A percentile compares a stretch with the other conserved stretches of the same genome.
Conservation (phyloP, 108 stramenopile species). For the Nitzschia putrida region DNA sequence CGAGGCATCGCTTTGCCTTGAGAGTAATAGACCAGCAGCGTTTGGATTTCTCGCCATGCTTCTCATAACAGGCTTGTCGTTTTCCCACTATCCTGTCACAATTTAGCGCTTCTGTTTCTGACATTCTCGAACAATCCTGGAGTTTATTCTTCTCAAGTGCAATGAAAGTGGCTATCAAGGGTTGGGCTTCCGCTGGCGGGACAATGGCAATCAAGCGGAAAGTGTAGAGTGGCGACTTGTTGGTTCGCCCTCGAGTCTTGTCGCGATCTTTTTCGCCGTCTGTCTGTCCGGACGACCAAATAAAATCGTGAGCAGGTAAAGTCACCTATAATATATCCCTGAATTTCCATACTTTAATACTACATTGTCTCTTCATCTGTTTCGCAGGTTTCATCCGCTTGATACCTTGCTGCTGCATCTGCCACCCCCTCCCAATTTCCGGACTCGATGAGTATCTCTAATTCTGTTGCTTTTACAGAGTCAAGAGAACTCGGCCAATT, state of each 20-base stretch:
- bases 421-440: conserved; percentile 85
- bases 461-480: conserved; percentile 34
- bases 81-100: conserved; percentile 1
- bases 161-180: no score
- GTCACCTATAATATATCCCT: no score
- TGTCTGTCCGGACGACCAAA: no score
- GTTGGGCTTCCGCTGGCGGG: no score
- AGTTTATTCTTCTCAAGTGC: no score
- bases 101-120: background rate
- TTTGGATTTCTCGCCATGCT: conserved; percentile 9
- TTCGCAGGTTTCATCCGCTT: conserved; percentile 4
- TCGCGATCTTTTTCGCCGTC: no score
- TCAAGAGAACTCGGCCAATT: background rate
- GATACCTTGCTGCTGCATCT: conserved; percentile 53
- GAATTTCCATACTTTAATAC: no score
- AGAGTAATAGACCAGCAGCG: conserved; percentile 14
- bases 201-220: no score
- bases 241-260: no score
- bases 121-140: no score
- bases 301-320: no score
- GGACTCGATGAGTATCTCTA: conserved; percentile 74
- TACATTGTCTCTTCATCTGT: background rate
- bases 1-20: conserved; percentile 24
- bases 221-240: no score
- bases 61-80: conserved; percentile 19